A percentile compares a stretch with the other conserved stretches of the same genome.
These are phyloP conservation scores for Aspergillus olivimuriae DNA, from an alignment of 495 filamentous ascomycete genomes.

Conservation along the genomic window DNA sequence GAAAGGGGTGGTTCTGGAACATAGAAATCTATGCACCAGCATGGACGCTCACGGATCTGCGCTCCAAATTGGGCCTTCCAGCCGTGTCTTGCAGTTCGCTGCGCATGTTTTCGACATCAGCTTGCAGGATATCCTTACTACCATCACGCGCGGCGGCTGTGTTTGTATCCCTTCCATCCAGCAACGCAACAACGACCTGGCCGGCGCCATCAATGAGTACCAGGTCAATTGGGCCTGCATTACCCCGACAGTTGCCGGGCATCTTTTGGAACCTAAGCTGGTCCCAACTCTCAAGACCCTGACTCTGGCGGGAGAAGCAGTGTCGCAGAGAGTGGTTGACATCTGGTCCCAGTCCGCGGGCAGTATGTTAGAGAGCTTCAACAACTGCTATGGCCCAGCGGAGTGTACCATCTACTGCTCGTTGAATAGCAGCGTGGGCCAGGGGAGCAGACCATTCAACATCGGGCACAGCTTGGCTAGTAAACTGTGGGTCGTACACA, in stretches of 20 bases:
- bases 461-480: slow-evolving; percentile 32
- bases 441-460: slow-evolving; percentile 14
- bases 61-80: slow-evolving; percentile 21
- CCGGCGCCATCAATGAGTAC: slow-evolving; percentile 2
- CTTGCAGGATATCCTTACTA: slow-evolving; percentile 13
- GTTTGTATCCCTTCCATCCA: slow-evolving; percentile 21
- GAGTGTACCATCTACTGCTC: slow-evolving; percentile 13
- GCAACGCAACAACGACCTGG: slow-evolving; percentile 8
- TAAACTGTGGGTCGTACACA: slow-evolving; percentile 39
- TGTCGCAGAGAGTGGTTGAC: slow-evolving; percentile 8
- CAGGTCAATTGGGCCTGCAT: slow-evolving; percentile 8
- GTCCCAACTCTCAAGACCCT: slow-evolving; percentile 15
- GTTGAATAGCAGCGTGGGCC: neutral
- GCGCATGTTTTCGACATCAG: slow-evolving; percentile 19
- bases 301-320: slow-evolving; percentile 16
- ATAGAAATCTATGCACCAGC: slow-evolving; percentile 50
- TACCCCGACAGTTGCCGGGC: slow-evolving; percentile 13
- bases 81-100: slow-evolving; percentile 16
- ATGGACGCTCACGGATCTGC: slow-evolving; percentile 6
- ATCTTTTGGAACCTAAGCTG: slow-evolving; percentile 8
- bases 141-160: slow-evolving; percentile 19
- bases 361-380: too few relatives aligned
- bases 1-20: slow-evolving; percentile 71
- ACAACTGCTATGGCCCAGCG: slow-evolving; percentile 18
- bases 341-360: slow-evolving; percentile 42